These are phyloP conservation scores for Trichoderma guizhouense DNA, from an alignment of 2,329 filamentous ascomycete genomes.

Conservation along the genomic window DNA sequence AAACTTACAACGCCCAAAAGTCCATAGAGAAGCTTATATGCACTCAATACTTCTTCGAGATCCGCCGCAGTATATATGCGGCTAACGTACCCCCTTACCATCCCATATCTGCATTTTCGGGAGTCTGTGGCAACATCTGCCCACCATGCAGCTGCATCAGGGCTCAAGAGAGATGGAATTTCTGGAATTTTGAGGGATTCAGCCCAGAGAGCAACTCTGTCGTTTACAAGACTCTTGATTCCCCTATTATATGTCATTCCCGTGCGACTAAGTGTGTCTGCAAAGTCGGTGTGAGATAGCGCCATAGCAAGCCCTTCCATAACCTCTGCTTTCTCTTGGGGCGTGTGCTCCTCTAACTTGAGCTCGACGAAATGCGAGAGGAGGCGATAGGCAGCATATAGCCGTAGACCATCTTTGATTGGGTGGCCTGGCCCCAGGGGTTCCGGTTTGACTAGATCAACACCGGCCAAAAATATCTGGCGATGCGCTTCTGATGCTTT, in stretches of 20 bases:
- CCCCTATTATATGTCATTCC: neutral
- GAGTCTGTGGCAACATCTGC: constrained; percentile 20
- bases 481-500: constrained; percentile 26
- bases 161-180: constrained; percentile 12
- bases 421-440: neutral
- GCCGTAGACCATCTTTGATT: neutral
- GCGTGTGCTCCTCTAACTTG: constrained; percentile 20
- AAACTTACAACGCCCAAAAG: constrained; percentile 20
- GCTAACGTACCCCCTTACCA: constrained; percentile 22
- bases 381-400: constrained; percentile 21
- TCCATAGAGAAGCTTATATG: constrained; percentile 19
- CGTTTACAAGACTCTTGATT: constrained; percentile 1
- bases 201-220: constrained; percentile 22
- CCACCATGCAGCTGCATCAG: constrained; percentile 23
- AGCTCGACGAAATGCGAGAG: constrained; percentile 23
- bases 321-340: constrained; percentile 22
- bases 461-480: constrained; percentile 24
- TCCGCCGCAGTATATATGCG: constrained; percentile 21
- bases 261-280: constrained; percentile 19
- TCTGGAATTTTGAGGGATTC: constrained; percentile 17
- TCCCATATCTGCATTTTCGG: constrained; percentile 20
- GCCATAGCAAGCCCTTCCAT: constrained; percentile 24
- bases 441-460: constrained; percentile 19
- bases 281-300: constrained; percentile 20
- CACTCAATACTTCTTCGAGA: neutral